phyloP scores from a whole-genome alignment of 768 basidiomycete species.

The Boletus coccyginus region DNA sequence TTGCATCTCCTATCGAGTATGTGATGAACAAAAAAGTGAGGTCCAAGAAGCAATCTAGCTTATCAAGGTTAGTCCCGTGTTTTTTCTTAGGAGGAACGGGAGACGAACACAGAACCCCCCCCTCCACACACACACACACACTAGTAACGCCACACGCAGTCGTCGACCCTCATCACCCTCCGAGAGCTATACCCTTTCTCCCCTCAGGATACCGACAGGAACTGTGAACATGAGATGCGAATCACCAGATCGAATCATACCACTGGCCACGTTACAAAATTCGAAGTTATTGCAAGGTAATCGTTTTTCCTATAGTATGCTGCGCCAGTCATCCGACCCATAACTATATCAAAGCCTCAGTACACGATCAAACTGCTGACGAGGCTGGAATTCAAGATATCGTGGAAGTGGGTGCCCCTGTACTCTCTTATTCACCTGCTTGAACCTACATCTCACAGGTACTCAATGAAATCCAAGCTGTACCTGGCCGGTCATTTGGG shows the following conservation, averaged over 20 bases:
- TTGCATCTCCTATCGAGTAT: constrained; percentile 28
- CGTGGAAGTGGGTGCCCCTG: constrained; percentile 36
- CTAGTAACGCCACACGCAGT: neutral
- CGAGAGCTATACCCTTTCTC: constrained; percentile 15
- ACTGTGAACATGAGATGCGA: neutral
- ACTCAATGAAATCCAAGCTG: constrained; percentile 50
- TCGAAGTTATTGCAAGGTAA: constrained; percentile 8
- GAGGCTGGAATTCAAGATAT: constrained; percentile 35
- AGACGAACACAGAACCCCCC: neutral
- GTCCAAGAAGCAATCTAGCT: neutral
- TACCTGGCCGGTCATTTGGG: constrained; percentile 8
- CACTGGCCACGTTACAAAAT: constrained; percentile 3
- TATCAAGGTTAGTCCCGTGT: constrained; percentile 6
- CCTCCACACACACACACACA: too few relatives aligned
- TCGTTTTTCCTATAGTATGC: neutral
- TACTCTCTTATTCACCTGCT: neutral
- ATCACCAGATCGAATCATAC: neutral
- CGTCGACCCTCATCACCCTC: neutral
- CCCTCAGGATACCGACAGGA: constrained; percentile 9
- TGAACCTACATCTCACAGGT: constrained; percentile 33
- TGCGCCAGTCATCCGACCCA: neutral
- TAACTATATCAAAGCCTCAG: neutral
- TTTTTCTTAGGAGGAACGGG: neutral
- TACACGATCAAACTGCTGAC: neutral
- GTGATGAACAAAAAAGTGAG: constrained; percentile 2